A percentile compares a stretch with the other conserved stretches of the same genome.
Evolutionary conservation across 306 rosid species (phyloP).

Genomic region (Rubus idaeus): DNA sequence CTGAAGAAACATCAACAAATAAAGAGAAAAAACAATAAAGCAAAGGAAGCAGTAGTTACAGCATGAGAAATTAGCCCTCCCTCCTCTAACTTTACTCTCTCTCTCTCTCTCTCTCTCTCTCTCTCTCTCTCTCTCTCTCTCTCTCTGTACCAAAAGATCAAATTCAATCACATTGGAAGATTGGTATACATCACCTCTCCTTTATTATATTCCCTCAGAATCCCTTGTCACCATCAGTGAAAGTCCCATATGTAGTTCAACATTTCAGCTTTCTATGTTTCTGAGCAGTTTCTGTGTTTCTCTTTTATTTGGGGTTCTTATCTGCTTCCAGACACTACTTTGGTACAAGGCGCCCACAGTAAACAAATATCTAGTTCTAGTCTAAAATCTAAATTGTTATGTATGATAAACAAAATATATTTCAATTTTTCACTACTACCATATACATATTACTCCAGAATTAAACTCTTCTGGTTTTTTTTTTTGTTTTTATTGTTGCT

Average conservation of each 20-base stretch:
- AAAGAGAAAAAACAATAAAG: constrained; percentile 15
- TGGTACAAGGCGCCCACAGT: neutral
- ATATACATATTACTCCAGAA: neutral
- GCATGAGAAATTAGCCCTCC: neutral
- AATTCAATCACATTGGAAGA: constrained; percentile 30
- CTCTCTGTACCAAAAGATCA: constrained; percentile 22
- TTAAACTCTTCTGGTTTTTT: constrained; percentile 1
- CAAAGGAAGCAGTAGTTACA: constrained; percentile 9
- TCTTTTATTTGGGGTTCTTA: neutral
- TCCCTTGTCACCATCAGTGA: constrained; percentile 54
- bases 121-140: no score
- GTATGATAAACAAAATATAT: neutral
- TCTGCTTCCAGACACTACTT: neutral
- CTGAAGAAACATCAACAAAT: constrained; percentile 21
- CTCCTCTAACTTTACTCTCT: constrained; percentile 18
- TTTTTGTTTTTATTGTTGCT: no score
- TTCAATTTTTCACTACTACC: neutral
- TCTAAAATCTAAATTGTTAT: neutral
- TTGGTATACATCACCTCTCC: constrained; percentile 38
- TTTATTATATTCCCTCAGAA: constrained; percentile 56
- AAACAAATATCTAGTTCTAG: constrained; percentile 3
- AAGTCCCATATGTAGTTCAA: constrained; percentile 53
- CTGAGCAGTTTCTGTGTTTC: neutral
- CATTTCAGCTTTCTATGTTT: constrained; percentile 46
- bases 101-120: no score